These are phyloP conservation scores for Fusarium succisae DNA, from an alignment of 2,329 filamentous ascomycete genomes.

Conservation along the genomic window DNA sequence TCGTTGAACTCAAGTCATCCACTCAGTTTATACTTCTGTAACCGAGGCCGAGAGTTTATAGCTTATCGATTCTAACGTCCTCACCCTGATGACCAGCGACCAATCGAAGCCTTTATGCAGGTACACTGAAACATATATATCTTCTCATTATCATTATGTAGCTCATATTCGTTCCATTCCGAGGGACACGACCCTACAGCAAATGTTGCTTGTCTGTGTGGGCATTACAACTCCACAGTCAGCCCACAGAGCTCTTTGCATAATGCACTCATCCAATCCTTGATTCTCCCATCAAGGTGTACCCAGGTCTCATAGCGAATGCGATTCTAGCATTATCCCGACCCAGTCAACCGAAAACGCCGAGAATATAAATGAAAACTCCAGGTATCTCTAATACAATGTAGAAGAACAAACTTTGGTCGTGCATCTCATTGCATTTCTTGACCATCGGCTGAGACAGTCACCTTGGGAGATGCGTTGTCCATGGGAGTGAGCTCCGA, in stretches of 20 bases:
- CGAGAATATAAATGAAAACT: slow-evolving; percentile 31
- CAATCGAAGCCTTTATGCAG: background rate
- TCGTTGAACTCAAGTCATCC: background rate
- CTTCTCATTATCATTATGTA: slow-evolving; percentile 42
- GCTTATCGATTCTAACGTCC: background rate
- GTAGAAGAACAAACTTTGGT: slow-evolving; percentile 28
- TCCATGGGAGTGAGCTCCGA: slow-evolving; percentile 76
- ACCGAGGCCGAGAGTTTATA: background rate
- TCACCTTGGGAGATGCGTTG: slow-evolving; percentile 41
- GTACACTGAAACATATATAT: slow-evolving; percentile 23
- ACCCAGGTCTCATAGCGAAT: slow-evolving; percentile 37
- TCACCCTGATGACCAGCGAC: background rate
- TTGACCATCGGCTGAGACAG: slow-evolving; percentile 41
- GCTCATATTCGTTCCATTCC: slow-evolving; percentile 27
- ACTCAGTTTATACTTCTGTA: background rate
- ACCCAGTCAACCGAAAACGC: slow-evolving; percentile 40
- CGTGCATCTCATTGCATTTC: slow-evolving; percentile 36
- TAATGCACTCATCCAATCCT: slow-evolving; percentile 17
- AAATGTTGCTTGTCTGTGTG: background rate
- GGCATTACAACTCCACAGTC: background rate
- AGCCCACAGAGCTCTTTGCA: slow-evolving; percentile 1
- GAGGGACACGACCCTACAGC: slow-evolving; percentile 10
- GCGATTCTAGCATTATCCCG: slow-evolving; percentile 37
- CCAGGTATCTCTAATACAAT: slow-evolving; percentile 44
- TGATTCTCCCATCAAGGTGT: slow-evolving; percentile 16